Base-by-base conservation (phyloP, 75 land plant species). In the Pinus taeda region DNA sequence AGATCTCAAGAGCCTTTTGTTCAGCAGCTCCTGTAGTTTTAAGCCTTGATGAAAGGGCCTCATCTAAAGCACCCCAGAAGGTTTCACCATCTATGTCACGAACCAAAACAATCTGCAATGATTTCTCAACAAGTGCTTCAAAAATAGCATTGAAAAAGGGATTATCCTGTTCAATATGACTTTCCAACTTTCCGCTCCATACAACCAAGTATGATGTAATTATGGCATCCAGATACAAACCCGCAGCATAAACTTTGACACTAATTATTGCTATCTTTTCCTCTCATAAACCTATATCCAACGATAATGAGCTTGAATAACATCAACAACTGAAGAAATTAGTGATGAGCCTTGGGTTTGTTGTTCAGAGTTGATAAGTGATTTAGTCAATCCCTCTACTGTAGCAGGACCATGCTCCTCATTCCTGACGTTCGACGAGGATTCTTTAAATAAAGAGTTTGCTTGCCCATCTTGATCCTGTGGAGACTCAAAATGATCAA, bases 41-140 rank as follows among this genome's bases (percentile, higher is more conserved):
- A 33, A 82, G 75, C 45, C 83, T 60, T 57, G 81, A 76, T 75
- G n/a, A 53, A 17, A 82, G 36, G 6, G 73, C 37, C 42, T 82
- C 83, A 73, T 78, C 74, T 74, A 82, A 78, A 45, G 83, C 83
- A 26, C 74, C 67, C 81, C 81, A 82, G 37, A 82, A 82, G 36
- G 58, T 59, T 13, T 74, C 55, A 4, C 83, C 83, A 3, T 64
- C 67, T 42, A 82, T 60, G 60, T 82, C 75, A 15, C 83, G 79
- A n/a, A 59, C 82, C 17, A 82, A 75, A 39, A 77, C 74, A 22
- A 79, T 15, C 57, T 77, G 55, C 26, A 82, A 36, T 6, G 80
- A 73, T 62, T 82, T 82, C 83, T 82, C 80, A 12, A 82, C 71
- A 26, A 75, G 80, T 72, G 80, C 63, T 61, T 61, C 63, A 21